Base-by-base conservation (phyloP, 2,329 filamentous ascomycete genomes). In the Calonectria montana region DNA sequence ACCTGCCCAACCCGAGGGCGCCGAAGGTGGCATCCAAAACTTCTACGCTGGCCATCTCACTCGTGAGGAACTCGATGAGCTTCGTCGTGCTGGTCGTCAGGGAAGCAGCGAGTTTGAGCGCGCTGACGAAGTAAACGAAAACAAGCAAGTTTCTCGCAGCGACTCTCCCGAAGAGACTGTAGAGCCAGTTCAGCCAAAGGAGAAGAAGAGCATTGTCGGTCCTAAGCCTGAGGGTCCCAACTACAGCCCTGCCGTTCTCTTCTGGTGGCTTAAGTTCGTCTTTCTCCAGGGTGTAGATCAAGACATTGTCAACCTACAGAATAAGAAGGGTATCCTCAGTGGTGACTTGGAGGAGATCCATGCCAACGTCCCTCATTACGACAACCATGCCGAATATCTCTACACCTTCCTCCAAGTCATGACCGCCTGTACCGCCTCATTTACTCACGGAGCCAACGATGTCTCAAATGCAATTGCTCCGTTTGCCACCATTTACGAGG, bases 381-480 rank as follows among this genome's bases (percentile, higher is more conserved):
- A 91, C 77, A 92, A 93, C 82, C 77, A 67, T 0, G 69, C 75
- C 3, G 91, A 92, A 81, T 90, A 90, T 81, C 83, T 90, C 47
- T 92, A 89, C 82, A 89, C 88, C 9, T 91, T 90, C 80, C 85
- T 91, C 65, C 90, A 91, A 77, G 82, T 91, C 77, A 85, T 91
- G 83, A 91, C 91, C 12, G 91, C 91, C 15, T 88, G 88, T 75
- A 91, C 90, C 21, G 90, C 91, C 4, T 91, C 90, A 0, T 92
- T 93, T 76, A 89, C 89, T 0, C 91, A 93, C 82, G 91, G 91
- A 27, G 90, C 91, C 75, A 93, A 93, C 80, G 91, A 93, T 76
- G 89, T 93, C 12, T 85, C 89, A 77, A 93, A 88, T 76, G 90
- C 91, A 9, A 88, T 91, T 67, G 91, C 88, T 2, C 91, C 91